phyloP scores from a whole-genome alignment of 352 stramenopile genomes.

The Nothophytophthora sp. region DNA sequence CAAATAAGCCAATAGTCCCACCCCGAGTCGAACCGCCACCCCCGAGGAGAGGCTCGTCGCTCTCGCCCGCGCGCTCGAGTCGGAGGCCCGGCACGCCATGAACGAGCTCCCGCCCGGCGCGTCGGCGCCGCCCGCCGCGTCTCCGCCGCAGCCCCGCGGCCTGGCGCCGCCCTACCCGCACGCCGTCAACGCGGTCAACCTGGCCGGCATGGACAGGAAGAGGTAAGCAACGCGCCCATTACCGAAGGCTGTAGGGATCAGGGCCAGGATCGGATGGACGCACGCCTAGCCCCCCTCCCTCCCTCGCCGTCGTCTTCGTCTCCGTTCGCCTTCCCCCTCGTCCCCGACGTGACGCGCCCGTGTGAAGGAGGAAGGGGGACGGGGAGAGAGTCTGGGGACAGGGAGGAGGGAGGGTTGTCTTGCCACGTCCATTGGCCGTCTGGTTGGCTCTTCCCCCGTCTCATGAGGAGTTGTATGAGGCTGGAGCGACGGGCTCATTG shows the following conservation, averaged over 20 bases:
- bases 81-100: too few species aligned
- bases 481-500: constrained; percentile 10
- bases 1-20: constrained; percentile 30
- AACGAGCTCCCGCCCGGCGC: constrained; percentile 42
- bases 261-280: background rate
- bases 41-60: too few species aligned
- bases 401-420: too few species aligned
- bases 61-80: too few species aligned
- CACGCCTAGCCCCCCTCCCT: constrained; percentile 3
- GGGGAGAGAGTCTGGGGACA: too few species aligned
- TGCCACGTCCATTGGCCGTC: too few species aligned
- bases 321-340: constrained; percentile 14
- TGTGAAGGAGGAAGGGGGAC: constrained; percentile 27
- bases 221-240: too few species aligned
- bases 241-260: too few species aligned
- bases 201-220: constrained; percentile 30
- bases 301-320: constrained; percentile 13
- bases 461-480: too few species aligned
- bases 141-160: constrained; percentile 21
- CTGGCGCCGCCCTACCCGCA: constrained; percentile 24
- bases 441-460: too few species aligned
- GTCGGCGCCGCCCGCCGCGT: constrained; percentile 17
- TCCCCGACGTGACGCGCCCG: background rate
- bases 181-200: constrained; percentile 19
- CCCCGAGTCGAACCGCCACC: too few species aligned